Evolutionary conservation across 371 early-diverging fungal genomes (phyloP).

Genomic region (Actinomortierella wolfii): DNA sequence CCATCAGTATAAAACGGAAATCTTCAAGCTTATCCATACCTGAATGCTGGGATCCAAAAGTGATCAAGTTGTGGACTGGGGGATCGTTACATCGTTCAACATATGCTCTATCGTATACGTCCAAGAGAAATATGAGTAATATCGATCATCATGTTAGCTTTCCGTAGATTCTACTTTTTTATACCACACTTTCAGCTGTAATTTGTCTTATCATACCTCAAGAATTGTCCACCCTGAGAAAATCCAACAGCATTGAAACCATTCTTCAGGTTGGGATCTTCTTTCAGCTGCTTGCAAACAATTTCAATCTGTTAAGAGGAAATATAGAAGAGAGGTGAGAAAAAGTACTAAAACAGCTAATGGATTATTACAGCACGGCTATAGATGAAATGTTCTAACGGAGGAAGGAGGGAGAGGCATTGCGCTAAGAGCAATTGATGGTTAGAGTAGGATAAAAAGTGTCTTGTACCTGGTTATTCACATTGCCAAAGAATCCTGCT

Average conservation of each 20-base stretch:
- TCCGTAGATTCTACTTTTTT: conserved; percentile 5
- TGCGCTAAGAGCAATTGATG: too few relatives aligned
- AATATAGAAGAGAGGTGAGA: not conserved
- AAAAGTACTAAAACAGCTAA: not conserved
- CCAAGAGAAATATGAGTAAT: not conserved
- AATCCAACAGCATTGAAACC: conserved; percentile 96
- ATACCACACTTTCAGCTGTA: not conserved
- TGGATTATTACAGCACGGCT: not conserved
- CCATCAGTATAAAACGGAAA: not conserved
- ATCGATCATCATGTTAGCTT: not conserved
- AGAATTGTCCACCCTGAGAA: conserved; percentile 79
- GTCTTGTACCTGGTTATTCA: conserved; percentile 69
- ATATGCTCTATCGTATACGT: conserved; percentile 61
- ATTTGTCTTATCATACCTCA: conserved; percentile 47
- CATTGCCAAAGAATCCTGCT: conserved; percentile 83
- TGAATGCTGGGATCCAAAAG: conserved; percentile 87
- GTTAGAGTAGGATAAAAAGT: conserved; percentile 2
- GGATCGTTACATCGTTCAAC: conserved; percentile 83
- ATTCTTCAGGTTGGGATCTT: conserved; percentile 57
- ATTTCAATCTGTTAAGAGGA: conserved; percentile 49
- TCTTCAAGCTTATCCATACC: too few relatives aligned
- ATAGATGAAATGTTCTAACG: too few relatives aligned
- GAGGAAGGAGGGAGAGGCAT: too few relatives aligned
- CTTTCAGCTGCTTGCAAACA: conserved; percentile 63
- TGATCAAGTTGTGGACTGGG: conserved; percentile 76